Evolutionary conservation across 129 eudicot genomes (phyloP), one percentile per base, ranked within the genome.

Genomic region (Arctium minus): DNA sequence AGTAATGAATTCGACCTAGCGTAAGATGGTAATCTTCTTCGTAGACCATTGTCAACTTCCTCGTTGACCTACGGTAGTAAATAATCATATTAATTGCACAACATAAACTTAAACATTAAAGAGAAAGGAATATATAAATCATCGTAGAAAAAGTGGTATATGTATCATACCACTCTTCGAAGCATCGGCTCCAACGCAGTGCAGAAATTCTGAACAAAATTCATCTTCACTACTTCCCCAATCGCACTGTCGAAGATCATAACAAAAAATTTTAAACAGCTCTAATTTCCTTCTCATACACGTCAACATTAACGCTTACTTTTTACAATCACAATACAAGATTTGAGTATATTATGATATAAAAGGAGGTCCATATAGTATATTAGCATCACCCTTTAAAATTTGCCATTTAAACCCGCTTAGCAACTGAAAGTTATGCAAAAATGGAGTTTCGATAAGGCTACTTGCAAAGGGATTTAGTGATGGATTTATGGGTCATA

Each of bases 101-200:
- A 4, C 60, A 50, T 36, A 48, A 69, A 39, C 30, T 36, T 71
- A 2, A 37, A 46, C 18, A 4, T 8, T 1, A 9, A 27, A 7
- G 35, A 18, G 7, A 22, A 0, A 74, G 8, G 1, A 74, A 29
- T 15, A 32, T 35, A 33, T 73, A 42, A 33, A 36, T 37, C 68
- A 36, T 81, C 10, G 39, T 8, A 22, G 0, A 36, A 27, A 18
- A 5, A 30, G 11, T 39, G 31, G 31, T 32, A 67, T 70, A 73
- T 6, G 32, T 22, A 13, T 44, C 79, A n/a, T 93, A 94, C 98
- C 98, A 94, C 98, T 91, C 88, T 90, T 68, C 98, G 88, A 76
- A 94, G 84, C 92, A 94, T 88, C 3, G 98, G 98, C 65, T 94
- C 98, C 73, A 94, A 81, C 18, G 80, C 84, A 29, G 88, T 67